Evolutionary conservation across 306 rosid genomes (phyloP), one percentile per base, ranked within the genome.

Genomic region (Phaseolus lunatus): DNA sequence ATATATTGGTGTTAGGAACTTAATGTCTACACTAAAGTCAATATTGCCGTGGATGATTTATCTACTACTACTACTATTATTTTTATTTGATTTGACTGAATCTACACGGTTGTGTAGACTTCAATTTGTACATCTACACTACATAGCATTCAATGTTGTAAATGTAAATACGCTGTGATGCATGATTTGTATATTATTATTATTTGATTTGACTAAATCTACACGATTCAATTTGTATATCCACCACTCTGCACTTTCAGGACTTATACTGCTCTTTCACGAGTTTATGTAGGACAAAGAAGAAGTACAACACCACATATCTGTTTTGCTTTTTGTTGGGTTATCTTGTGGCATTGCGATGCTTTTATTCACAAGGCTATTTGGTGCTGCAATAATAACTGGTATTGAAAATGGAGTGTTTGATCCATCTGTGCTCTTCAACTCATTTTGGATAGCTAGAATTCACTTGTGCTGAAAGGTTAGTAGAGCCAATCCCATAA

Each of bases 301-400:
- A 53, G 91, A 85, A 87, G 97, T 92, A 68, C 98, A 94, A 75
- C 97, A 89, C 75, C 77, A 81, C 67, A 81, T 81, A 75, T 81
- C 84, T 75, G 53, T 85, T 76, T 87, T 92, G 89, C 98, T 92
- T 78, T 92, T 88, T 86, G 72, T 92, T 79, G 98, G 95, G 57
- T 81, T 94, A 83, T 73, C 75, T 70, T 94, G 95, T 88, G 98
- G 98, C 82, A 29, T 81, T 49, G n/a, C 71, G 59, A 90, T 94
- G 97, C 88, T 94, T 59, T 71, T 94, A 59, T 91, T 89, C 80
- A 89, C 97, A 56, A 82, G 81, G 81, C 75, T 94, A 45, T 87
- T 88, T 50, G 97, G 98, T 76, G 79, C 89, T 41, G 78, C 88
- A 84, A 84, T 89, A 54, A 85, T 94, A 29, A 78, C 91, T 70